Conservation (phyloP, 2,329 filamentous ascomycete species). For the Aspergillus sp. region DNA sequence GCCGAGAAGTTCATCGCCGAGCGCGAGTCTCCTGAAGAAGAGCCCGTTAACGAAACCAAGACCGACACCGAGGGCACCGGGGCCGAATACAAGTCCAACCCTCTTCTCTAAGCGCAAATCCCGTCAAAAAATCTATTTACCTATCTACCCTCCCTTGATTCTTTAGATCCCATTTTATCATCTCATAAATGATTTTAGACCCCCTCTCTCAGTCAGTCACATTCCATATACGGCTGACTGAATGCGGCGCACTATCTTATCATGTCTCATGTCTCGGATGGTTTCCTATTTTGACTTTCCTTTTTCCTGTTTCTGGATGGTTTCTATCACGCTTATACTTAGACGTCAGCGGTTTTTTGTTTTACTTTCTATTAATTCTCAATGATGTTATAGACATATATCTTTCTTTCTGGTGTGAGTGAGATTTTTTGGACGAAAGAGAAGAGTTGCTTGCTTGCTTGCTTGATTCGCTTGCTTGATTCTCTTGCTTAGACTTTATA, state of each 20-base stretch:
- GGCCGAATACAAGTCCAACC: slow-evolving; percentile 63
- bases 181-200: neutral
- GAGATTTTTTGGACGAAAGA: slow-evolving; percentile 1
- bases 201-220: neutral
- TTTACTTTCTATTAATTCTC: slow-evolving; percentile 3
- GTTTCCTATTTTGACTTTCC: slow-evolving; percentile 4
- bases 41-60: slow-evolving; percentile 17
- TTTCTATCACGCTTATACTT: neutral
- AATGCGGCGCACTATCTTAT: neutral
- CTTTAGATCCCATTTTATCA: neutral
- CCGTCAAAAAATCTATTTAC: neutral
- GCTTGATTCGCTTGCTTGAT: neutral
- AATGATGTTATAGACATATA: slow-evolving; percentile 4
- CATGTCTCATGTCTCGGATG: slow-evolving; percentile 5
- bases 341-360: slow-evolving; percentile 19
- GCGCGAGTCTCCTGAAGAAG: slow-evolving; percentile 58
- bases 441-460: neutral
- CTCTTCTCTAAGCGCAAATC: slow-evolving; percentile 53
- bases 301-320: slow-evolving; percentile 17
- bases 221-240: neutral
- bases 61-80: neutral
- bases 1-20: slow-evolving; percentile 92
- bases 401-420: neutral
- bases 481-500: too few relatives aligned
- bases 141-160: neutral